Evolutionary conservation across 1,284 basidiomycete genomes (phyloP), one percentile per base, ranked within the genome.

Genomic region (Cerioporus squamosus): DNA sequence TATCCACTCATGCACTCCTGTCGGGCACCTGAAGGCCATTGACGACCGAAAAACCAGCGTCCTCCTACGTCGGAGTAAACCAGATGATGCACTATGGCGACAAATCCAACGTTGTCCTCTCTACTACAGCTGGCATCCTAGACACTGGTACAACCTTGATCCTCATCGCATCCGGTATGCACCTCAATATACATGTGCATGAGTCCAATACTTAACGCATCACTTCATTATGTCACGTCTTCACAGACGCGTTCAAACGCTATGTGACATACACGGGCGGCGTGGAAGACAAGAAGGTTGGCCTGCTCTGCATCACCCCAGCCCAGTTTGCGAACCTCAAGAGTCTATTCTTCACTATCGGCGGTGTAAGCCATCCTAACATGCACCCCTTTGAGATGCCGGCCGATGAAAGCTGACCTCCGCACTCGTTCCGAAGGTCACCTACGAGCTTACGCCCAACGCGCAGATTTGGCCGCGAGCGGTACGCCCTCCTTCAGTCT

Each of bases 401-500:
- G n/a, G n/a, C n/a, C n/a, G n/a, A n/a, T n/a, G n/a, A n/a, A n/a
- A n/a, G n/a, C n/a, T n/a, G n/a, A n/a, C n/a, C n/a, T n/a, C n/a
- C n/a, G n/a, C n/a, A n/a, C n/a, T n/a, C n/a, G n/a, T n/a, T n/a
- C n/a, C n/a, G n/a, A n/a, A n/a, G 57, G 63, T 61, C 33, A 66
- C 62, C 18, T 82, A 77, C 64, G 79, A 81, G 68, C 68, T 86
- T 49, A 83, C 81, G 10, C 67, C 82, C 10, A 82, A 86, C 62
- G 84, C 83, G 7, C 85, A 86, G 74, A 79, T 84, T 64, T 86
- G 82, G 82, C 84, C 84, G 31, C 81, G 83, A 56, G 59, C 77
- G 6, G n/a, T n/a, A n/a, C n/a, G n/a, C n/a, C n/a, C n/a, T n/a
- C n/a, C n/a, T n/a, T n/a, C n/a, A n/a, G n/a, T n/a, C n/a, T n/a